Evolutionary conservation across 768 basidiomycete species (phyloP), one percentile per base, ranked within the genome.

Genomic region (Leccinum incarnatum): DNA sequence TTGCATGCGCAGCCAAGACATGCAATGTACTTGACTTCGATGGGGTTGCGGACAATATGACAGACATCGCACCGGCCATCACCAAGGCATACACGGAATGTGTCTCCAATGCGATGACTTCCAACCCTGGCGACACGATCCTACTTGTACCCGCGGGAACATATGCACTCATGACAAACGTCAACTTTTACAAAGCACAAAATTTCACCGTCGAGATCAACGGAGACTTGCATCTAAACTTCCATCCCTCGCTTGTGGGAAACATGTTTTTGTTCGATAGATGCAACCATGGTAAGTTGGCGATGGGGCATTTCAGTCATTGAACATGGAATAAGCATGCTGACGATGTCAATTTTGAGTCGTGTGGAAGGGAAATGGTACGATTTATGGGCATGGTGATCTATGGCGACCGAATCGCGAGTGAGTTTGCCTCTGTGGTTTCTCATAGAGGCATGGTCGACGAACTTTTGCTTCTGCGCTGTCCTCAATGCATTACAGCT

Each of bases 21-120:
- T 60, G 64, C 55, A 60, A 60, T 37, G 54, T 60, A 17, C 54
- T 53, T 2, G 2, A 12, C 52, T 64, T 53, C 1, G 51, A 56
- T n/a, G 65, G 57, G n/a, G 19, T 40, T 37, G 55, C 56, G 17
- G 58, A 67, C 37, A 50, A 49, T 11, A 8, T 21, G 36, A 53
- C 49, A 8, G 57, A 67, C 30, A 48, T 54, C 2, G 58, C 21
- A 6, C 59, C 46, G 10, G 63, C 50, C 15, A 54, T 58, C 14
- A 40, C 14, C 49, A 55, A 51, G 42, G 55, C 66, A 32, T 51
- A 50, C 14, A 3, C 15, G 9, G 34, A 56, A 19, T 49, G 62
- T 25, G 52, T 54, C 21, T 14, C 46, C 0, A 30, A 42, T 1
- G 36, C 54, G 15, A 52, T n/a, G 19, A 58, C 56, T 6, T 46